Evolutionary conservation across 257 asterid species (phyloP).

Genomic region (Paraleonurus japonicus): DNA sequence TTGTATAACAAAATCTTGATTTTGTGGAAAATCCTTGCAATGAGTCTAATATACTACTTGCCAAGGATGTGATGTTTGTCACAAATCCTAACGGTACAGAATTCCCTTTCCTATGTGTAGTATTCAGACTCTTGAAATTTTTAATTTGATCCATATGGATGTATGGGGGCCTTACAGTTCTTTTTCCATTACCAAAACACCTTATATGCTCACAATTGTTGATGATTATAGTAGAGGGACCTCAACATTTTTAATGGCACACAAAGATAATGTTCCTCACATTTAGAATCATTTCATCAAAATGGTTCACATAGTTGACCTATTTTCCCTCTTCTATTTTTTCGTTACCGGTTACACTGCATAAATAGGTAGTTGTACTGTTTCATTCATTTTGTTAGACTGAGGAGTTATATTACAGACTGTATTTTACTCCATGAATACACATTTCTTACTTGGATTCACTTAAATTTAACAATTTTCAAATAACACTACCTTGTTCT

Average conservation of each 20-base stretch:
- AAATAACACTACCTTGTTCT: background rate
- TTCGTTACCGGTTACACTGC: background rate
- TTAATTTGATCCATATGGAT: too few relatives aligned
- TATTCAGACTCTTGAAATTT: background rate
- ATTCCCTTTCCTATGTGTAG: background rate
- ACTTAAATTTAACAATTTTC: background rate
- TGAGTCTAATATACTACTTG: too few relatives aligned
- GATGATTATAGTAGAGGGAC: background rate
- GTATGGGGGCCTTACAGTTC: background rate
- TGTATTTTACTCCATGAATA: background rate
- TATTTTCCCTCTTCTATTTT: background rate
- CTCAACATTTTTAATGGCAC: too few relatives aligned
- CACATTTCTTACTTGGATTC: background rate
- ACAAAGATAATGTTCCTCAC: too few relatives aligned
- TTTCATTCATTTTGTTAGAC: too few relatives aligned
- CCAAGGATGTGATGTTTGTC: background rate
- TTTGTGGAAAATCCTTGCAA: too few relatives aligned
- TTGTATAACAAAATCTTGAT: too few relatives aligned
- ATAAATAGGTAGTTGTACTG: background rate
- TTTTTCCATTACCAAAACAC: background rate
- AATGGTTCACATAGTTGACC: background rate
- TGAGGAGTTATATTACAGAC: background rate
- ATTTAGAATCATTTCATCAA: too few relatives aligned
- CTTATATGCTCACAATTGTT: background rate
- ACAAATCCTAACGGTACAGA: background rate